Evolutionary conservation across 2,329 filamentous ascomycete species (phyloP).

Genomic region (Hirsutella minnesotensis): DNA sequence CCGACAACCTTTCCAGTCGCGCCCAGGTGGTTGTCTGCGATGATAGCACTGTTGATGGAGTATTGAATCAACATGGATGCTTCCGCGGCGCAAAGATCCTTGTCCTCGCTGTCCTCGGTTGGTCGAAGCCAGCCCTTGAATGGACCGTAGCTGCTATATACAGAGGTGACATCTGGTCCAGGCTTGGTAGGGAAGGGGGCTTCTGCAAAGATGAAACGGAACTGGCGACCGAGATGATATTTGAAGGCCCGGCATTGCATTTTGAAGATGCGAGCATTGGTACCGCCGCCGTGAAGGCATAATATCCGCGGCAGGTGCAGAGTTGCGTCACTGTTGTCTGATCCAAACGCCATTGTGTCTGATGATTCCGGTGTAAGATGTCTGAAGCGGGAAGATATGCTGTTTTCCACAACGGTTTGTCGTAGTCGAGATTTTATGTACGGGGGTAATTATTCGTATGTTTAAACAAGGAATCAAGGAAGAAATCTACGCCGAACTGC

Average conservation of each 20-base stretch:
- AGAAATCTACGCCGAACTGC: no score
- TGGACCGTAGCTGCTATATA: constrained; percentile 51
- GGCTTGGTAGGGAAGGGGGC: constrained; percentile 51
- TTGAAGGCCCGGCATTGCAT: constrained; percentile 44
- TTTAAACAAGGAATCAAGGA: no score
- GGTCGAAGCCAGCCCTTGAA: constrained; percentile 47
- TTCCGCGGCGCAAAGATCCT: constrained; percentile 1
- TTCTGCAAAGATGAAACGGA: constrained; percentile 57
- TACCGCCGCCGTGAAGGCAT: constrained; percentile 62
- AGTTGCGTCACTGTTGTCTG: not conserved
- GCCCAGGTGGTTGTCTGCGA: constrained; percentile 25
- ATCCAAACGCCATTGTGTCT: not conserved
- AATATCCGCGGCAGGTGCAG: constrained; percentile 48
- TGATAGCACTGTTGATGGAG: constrained; percentile 28
- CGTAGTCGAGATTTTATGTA: no score
- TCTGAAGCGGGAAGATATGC: no score
- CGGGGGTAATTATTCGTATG: no score
- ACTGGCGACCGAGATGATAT: constrained; percentile 34
- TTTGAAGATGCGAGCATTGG: constrained; percentile 52
- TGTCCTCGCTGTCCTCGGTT: constrained; percentile 21
- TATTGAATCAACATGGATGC: not conserved
- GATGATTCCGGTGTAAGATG: not conserved
- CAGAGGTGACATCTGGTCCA: constrained; percentile 46
- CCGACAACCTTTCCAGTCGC: constrained; percentile 42
- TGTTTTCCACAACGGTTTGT: no score